phyloP scores from a whole-genome alignment of 805 yeast genomes.

The Metschnikowia gruessii region DNA sequence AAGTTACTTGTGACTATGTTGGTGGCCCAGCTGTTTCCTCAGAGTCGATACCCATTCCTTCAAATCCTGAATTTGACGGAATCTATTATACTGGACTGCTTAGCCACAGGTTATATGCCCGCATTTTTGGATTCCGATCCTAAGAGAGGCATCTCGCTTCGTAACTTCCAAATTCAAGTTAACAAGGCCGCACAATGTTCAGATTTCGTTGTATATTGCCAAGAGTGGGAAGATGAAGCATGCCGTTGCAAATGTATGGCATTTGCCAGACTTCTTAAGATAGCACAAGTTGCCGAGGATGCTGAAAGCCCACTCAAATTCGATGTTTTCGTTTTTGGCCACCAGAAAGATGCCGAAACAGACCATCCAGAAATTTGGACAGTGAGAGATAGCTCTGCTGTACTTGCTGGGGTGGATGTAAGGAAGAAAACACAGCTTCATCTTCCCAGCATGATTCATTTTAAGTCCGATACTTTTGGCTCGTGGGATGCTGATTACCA shows the following conservation, averaged over 20 bases:
- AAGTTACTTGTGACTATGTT: conserved; percentile 3
- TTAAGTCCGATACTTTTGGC: conserved; percentile 13
- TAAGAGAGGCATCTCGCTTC: conserved; percentile 65
- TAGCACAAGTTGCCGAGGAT: conserved; percentile 33
- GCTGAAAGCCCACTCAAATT: conserved; percentile 8
- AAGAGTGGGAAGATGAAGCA: conserved; percentile 5
- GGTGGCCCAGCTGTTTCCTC: conserved; percentile 9
- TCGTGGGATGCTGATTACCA: conserved; percentile 66
- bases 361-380: conserved; percentile 13
- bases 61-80: conserved; percentile 18
- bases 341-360: conserved; percentile 6
- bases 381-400: conserved; percentile 12
- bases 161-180: conserved; percentile 85
- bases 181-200: conserved; percentile 73
- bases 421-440: conserved; percentile 22
- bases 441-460: conserved; percentile 8
- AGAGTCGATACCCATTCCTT: neutral
- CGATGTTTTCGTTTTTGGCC: conserved; percentile 23
- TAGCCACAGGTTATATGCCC: conserved; percentile 45
- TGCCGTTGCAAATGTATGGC: conserved; percentile 17
- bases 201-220: conserved; percentile 67
- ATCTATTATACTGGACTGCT: conserved; percentile 41
- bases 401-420: conserved; percentile 13
- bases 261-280: conserved; percentile 34
- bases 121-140: conserved; percentile 62